A percentile compares a stretch with the other conserved stretches of the same genome.
Conservation (phyloP, 2,329 filamentous ascomycete species). For the Coleophoma eucalyptorum region DNA sequence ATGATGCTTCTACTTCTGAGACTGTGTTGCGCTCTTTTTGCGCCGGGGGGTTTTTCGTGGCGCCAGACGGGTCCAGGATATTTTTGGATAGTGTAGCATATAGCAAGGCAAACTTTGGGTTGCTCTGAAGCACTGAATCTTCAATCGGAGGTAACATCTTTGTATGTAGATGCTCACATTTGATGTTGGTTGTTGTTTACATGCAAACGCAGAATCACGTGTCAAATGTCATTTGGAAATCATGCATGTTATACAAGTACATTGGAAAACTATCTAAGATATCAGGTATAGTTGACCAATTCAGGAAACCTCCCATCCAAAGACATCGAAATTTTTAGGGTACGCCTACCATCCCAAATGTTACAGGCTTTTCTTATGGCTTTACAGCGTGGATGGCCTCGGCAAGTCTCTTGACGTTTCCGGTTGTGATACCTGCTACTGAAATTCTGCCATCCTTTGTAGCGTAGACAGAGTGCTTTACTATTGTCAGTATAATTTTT, state of each 20-base stretch:
- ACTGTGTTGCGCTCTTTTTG: constrained; percentile 46
- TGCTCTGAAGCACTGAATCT: constrained; percentile 46
- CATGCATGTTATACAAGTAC: not conserved
- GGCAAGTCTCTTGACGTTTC: constrained; percentile 75
- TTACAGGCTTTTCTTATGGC: constrained; percentile 19
- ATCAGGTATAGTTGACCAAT: no score
- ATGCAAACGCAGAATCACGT: not conserved
- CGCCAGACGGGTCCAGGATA: constrained; percentile 54
- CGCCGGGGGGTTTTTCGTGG: constrained; percentile 47
- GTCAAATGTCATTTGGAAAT: not conserved
- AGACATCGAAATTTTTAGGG: no score
- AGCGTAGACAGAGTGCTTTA: constrained; percentile 86
- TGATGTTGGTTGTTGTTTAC: not conserved
- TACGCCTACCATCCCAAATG: no score
- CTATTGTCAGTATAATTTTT: constrained; percentile 10
- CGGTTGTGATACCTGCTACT: constrained; percentile 77
- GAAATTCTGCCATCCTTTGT: constrained; percentile 90
- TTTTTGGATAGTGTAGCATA: constrained; percentile 50
- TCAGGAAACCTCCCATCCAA: no score
- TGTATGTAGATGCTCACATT: not conserved
- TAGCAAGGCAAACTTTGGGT: constrained; percentile 57
- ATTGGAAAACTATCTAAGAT: not conserved
- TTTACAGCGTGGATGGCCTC: constrained; percentile 84
- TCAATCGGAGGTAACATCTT: constrained; percentile 58
- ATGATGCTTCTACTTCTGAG: constrained; percentile 37